Percentiles rank a stretch among this genome's conserved stretches.
Evolutionary conservation across 1,139 yeast species (phyloP).

Genomic region (Wickerhamomyces sp.): DNA sequence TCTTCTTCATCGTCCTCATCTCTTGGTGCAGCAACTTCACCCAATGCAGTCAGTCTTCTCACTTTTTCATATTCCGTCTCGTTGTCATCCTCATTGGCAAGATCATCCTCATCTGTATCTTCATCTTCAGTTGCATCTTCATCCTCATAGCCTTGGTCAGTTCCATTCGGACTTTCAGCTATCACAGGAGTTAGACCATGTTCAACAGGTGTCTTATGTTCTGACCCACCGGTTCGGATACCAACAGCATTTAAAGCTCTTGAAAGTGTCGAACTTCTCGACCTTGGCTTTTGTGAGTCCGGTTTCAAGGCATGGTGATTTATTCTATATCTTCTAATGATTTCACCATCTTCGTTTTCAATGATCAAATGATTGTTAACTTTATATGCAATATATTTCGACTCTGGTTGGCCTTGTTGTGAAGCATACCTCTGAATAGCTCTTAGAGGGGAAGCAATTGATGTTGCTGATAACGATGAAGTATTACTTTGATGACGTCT

Average conservation of each 20-base stretch:
- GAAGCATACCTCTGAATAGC: slow-evolving; percentile 10
- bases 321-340: slow-evolving; percentile 74
- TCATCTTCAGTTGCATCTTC: slow-evolving; percentile 10
- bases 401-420: background rate
- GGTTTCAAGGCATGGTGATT: slow-evolving; percentile 41
- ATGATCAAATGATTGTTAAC: slow-evolving; percentile 72
- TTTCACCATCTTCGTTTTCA: slow-evolving; percentile 91
- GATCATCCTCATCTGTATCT: slow-evolving; percentile 10
- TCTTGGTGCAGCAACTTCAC: slow-evolving; percentile 43
- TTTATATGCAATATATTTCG: slow-evolving; percentile 51
- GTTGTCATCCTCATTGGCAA: slow-evolving; percentile 25
- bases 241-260: slow-evolving; percentile 53
- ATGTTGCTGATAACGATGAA: slow-evolving; percentile 16
- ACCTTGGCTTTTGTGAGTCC: slow-evolving; percentile 6
- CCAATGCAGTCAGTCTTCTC: slow-evolving; percentile 81
- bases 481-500: slow-evolving; percentile 14
- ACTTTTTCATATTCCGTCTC: slow-evolving; percentile 71
- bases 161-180: slow-evolving; percentile 15
- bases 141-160: slow-evolving; percentile 13
- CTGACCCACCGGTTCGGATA: slow-evolving; percentile 8
- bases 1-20: slow-evolving; percentile 60
- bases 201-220: background rate
- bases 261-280: slow-evolving; percentile 27
- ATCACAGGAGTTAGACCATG: background rate
- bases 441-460: slow-evolving; percentile 20